phyloP scores from a whole-genome alignment of 1,284 basidiomycete species.

The Cryptococcus sp. region DNA sequence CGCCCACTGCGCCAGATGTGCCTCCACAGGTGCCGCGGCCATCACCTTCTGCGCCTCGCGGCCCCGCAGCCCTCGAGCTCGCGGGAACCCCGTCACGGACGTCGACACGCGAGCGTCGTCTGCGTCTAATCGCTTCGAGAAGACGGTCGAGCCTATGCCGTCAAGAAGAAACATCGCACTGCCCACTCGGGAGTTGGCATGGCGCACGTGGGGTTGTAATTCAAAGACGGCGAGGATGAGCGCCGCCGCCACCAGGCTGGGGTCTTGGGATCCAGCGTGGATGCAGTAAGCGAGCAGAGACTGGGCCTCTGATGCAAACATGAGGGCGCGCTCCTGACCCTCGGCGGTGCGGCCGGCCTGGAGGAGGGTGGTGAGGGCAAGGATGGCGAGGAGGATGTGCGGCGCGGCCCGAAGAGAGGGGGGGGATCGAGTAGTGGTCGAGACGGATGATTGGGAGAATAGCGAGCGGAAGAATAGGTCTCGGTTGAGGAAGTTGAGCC shows the following conservation, averaged over 20 bases:
- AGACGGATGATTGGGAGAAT: not conserved
- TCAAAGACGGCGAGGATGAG: conserved; percentile 33
- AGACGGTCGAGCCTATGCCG: conserved; percentile 19
- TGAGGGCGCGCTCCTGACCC: conserved; percentile 20
- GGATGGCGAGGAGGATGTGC: conserved; percentile 26
- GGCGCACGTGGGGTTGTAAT: conserved; percentile 28
- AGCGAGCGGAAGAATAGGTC: not conserved
- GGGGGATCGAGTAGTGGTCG: conserved; percentile 13
- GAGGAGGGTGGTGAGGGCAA: conserved; percentile 22
- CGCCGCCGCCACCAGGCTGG: conserved; percentile 27
- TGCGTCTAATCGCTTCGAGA: conserved; percentile 12
- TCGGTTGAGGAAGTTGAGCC: not conserved
- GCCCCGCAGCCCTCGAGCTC: not conserved
- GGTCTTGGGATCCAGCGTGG: conserved; percentile 19
- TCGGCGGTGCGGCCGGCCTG: conserved; percentile 18
- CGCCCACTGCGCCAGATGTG: conserved; percentile 8
- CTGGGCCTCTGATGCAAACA: conserved; percentile 26
- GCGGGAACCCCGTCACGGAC: not conserved
- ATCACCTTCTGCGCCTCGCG: too few species aligned
- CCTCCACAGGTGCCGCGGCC: not conserved
- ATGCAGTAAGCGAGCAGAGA: conserved; percentile 21
- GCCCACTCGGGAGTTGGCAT: conserved; percentile 20
- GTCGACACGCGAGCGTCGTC: conserved; percentile 9
- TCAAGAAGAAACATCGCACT: conserved; percentile 25
- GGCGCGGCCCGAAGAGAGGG: conserved; percentile 19